Conservation (phyloP, 306 rosid genomes). For the Trichosanthes cucumerina region DNA sequence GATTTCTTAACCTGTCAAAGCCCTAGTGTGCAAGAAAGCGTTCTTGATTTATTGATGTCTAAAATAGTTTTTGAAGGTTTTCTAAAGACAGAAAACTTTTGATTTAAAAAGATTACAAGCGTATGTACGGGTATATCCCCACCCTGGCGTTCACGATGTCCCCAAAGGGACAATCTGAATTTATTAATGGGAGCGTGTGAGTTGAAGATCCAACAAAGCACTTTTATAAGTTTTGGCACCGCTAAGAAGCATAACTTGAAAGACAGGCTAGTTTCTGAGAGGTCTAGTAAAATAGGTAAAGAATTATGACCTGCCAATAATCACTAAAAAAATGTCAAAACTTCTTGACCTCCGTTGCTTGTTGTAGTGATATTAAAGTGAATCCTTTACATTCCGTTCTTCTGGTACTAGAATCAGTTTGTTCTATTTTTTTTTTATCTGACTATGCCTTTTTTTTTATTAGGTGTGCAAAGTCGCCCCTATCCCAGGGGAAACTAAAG, state of each 20-base stretch:
- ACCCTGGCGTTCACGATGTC: neutral
- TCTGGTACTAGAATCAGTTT: neutral
- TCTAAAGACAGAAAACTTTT: neutral
- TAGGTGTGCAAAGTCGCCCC: conserved; percentile 99
- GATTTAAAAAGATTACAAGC: neutral
- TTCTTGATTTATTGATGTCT: neutral
- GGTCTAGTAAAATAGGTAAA: neutral
- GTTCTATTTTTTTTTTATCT: neutral
- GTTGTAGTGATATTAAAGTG: neutral
- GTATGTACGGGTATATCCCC: neutral
- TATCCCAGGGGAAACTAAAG: conserved; percentile 95
- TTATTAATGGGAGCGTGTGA: neutral
- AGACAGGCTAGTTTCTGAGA: neutral
- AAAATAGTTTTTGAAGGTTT: neutral
- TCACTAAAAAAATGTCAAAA: neutral
- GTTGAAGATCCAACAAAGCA: neutral
- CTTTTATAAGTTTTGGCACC: neutral
- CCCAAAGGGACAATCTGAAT: neutral
- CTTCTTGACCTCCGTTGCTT: neutral
- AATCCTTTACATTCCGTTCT: neutral
- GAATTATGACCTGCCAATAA: neutral
- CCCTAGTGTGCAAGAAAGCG: neutral
- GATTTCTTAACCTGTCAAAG: neutral
- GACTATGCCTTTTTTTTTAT: conserved; percentile 6
- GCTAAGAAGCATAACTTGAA: neutral